These are phyloP conservation scores for Mortierella sp. DNA, from an alignment of 371 early-diverging fungal genomes.

Conservation along the genomic window DNA sequence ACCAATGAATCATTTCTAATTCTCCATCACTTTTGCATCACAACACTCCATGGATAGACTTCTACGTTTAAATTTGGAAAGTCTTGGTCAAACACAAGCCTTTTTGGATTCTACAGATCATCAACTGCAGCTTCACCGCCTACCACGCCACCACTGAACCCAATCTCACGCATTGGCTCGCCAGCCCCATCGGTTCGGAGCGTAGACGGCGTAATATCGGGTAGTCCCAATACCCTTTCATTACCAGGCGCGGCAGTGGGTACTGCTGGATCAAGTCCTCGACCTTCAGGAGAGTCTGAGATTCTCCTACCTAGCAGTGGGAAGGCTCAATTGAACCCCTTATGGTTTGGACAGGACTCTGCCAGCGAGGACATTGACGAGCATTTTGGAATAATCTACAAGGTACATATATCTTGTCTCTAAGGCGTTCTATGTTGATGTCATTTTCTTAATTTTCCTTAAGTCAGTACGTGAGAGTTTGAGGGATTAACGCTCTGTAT, in stretches of 20 bases:
- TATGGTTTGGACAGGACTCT: constrained; percentile 46
- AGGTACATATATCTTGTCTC: constrained; percentile 54
- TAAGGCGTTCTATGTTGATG: not conserved
- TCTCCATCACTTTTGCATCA: too few relatives aligned
- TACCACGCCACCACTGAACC: constrained; percentile 44
- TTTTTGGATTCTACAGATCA: constrained; percentile 65
- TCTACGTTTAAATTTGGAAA: constrained; percentile 65
- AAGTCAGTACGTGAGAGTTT: too few relatives aligned
- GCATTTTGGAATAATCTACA: constrained; percentile 66
- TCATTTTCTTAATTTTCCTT: not conserved
- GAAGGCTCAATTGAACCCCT: constrained; percentile 36
- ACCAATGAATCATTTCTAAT: too few relatives aligned
- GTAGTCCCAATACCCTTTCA: constrained; percentile 2
- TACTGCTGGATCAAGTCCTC: constrained; percentile 43
- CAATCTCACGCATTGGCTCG: constrained; percentile 43
- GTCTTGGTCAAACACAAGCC: constrained; percentile 65
- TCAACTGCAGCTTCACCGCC: constrained; percentile 52
- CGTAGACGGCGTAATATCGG: constrained; percentile 23
- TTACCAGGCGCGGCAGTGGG: not conserved
- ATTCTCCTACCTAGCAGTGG: constrained; percentile 21
- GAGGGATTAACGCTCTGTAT: too few relatives aligned
- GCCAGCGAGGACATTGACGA: constrained; percentile 52
- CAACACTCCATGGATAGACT: not conserved
- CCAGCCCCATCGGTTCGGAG: constrained; percentile 50
- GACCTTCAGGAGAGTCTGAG: constrained; percentile 43